These are phyloP conservation scores for Helichrysum umbraculigerum DNA, from an alignment of 129 eudicot species.

Conservation along the genomic window DNA sequence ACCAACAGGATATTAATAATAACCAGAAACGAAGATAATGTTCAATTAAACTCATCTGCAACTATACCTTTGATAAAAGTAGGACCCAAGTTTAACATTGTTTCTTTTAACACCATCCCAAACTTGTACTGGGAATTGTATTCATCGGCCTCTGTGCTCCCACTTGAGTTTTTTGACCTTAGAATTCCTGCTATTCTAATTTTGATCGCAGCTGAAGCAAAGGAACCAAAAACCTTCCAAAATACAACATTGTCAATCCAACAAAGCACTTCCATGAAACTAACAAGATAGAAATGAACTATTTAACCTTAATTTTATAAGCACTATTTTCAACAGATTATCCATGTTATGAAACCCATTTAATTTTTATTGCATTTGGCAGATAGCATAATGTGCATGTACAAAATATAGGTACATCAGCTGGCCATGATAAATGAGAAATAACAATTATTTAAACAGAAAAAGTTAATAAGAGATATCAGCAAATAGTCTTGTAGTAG, in stretches of 20 bases:
- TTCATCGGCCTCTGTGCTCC: constrained; percentile 38
- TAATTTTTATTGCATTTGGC: not conserved
- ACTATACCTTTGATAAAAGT: constrained; percentile 87
- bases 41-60: constrained; percentile 12
- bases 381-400: constrained; percentile 9
- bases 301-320: constrained; percentile 4
- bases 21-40: constrained; percentile 12
- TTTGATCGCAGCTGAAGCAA: constrained; percentile 79
- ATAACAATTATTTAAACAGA: not conserved
- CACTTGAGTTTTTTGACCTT: constrained; percentile 34
- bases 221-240: constrained; percentile 72
- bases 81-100: constrained; percentile 89
- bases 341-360: constrained; percentile 10
- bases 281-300: not conserved
- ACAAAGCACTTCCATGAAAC: constrained; percentile 21
- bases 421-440: not conserved
- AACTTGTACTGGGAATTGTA: constrained; percentile 58
- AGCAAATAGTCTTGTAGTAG: not conserved
- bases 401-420: constrained; percentile 5
- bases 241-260: constrained; percentile 26
- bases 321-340: constrained; percentile 15
- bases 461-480: not conserved
- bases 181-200: constrained; percentile 49
- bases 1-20: constrained; percentile 11
- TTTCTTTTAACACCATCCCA: constrained; percentile 87